phyloP scores from a whole-genome alignment of 129 eudicot species.

The Flaveria bidentis region DNA sequence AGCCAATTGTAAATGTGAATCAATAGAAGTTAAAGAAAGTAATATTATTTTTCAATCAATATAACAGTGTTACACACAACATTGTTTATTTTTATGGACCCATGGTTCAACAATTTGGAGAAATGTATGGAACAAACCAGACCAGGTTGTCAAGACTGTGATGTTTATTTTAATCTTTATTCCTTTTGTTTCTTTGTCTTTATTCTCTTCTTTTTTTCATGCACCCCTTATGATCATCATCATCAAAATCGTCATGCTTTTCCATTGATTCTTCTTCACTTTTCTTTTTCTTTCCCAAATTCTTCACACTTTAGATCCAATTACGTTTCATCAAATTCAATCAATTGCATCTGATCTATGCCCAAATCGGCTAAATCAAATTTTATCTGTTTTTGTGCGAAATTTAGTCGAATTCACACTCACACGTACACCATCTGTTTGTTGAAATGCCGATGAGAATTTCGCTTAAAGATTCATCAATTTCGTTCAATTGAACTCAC shows the following conservation, averaged over 20 bases:
- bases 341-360: neutral
- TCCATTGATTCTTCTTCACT: neutral
- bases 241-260: neutral
- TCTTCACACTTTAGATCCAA: neutral
- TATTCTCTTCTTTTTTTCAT: neutral
- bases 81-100: neutral
- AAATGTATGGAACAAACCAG: neutral
- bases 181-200: slow-evolving; percentile 2
- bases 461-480: too few species aligned
- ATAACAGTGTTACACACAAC: neutral
- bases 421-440: too few species aligned
- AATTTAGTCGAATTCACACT: too few species aligned
- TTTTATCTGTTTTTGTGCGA: too few species aligned
- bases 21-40: neutral
- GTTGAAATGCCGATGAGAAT: too few species aligned
- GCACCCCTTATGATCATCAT: neutral
- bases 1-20: too few species aligned
- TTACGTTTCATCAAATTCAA: neutral
- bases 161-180: neutral
- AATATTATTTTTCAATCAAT: neutral
- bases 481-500: too few species aligned
- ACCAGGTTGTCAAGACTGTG: slow-evolving; percentile 5
- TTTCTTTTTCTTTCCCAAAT: neutral
- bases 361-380: too few species aligned
- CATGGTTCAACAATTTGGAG: neutral